These are phyloP conservation scores for Penstemon newberryi DNA, from an alignment of 257 asterid genomes.

Conservation along the genomic window DNA sequence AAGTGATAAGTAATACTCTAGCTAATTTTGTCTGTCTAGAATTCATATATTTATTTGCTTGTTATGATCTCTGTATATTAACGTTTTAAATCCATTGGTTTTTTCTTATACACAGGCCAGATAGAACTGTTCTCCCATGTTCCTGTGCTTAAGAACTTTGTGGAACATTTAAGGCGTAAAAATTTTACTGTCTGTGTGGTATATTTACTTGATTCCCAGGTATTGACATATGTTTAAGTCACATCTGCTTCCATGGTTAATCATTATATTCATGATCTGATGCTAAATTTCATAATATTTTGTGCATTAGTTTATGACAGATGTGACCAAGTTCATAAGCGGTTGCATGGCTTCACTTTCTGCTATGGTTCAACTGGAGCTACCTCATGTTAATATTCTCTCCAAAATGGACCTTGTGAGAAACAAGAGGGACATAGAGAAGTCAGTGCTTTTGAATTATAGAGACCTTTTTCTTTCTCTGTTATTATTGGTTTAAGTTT, in stretches of 20 bases:
- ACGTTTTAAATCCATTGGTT: conserved; percentile 25
- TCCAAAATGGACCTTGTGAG: conserved; percentile 98
- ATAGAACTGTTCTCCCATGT: conserved; percentile 96
- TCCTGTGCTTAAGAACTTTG: conserved; percentile 89
- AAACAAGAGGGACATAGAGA: conserved; percentile 84
- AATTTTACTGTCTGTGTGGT: conserved; percentile 90
- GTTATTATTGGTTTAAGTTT: conserved; percentile 17
- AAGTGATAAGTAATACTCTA: neutral
- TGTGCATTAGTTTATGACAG: conserved; percentile 73
- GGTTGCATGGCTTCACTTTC: conserved; percentile 99
- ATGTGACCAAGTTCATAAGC: conserved; percentile 96
- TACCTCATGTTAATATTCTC: conserved; percentile 92
- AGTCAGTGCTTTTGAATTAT: conserved; percentile 52
- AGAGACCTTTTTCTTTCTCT: neutral
- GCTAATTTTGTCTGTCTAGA: neutral
- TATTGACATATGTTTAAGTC: conserved; percentile 27
- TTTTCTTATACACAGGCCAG: conserved; percentile 60
- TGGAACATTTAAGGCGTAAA: conserved; percentile 76
- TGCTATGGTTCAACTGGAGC: conserved; percentile 96
- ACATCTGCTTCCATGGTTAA: neutral
- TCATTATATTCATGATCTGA: conserved; percentile 27
- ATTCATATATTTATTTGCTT: neutral
- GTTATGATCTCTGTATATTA: neutral
- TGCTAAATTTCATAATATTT: conserved; percentile 8
- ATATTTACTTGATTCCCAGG: conserved; percentile 97